These are phyloP conservation scores for Mucor indicus DNA, from an alignment of 371 early-diverging fungal genomes.

Conservation along the genomic window DNA sequence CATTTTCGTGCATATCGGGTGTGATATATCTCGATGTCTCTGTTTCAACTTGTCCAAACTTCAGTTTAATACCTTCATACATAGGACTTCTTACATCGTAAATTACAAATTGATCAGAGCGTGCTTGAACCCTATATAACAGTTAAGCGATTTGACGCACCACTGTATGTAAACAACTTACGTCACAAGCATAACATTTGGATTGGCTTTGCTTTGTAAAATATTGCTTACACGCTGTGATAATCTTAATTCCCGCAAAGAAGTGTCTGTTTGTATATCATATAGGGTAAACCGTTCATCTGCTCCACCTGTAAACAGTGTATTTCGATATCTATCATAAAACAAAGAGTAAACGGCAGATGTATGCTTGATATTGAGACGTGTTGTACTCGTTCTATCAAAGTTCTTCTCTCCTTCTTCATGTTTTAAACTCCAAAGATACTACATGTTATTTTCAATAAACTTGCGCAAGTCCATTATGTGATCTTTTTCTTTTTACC, in stretches of 20 bases:
- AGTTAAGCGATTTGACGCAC: not conserved
- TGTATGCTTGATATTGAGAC: constrained; percentile 25
- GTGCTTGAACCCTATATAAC: constrained; percentile 14
- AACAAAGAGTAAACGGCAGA: constrained; percentile 19
- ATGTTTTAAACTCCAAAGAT: constrained; percentile 18
- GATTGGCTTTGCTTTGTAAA: constrained; percentile 9
- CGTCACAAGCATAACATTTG: constrained; percentile 15
- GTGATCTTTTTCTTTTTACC: constrained; percentile 12
- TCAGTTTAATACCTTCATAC: constrained; percentile 13
- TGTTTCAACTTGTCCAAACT: constrained; percentile 29
- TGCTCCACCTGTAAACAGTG: constrained; percentile 27
- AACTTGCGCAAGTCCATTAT: too few relatives aligned
- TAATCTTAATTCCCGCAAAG: constrained; percentile 1
- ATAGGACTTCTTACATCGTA: constrained; percentile 27
- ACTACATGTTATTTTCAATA: too few relatives aligned
- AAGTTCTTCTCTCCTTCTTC: constrained; percentile 3
- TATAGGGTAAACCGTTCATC: constrained; percentile 23
- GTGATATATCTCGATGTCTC: constrained; percentile 34
- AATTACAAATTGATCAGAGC: constrained; percentile 26
- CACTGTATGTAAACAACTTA: constrained; percentile 3
- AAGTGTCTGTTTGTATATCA: constrained; percentile 15
- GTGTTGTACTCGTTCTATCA: not conserved
- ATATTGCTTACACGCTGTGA: constrained; percentile 8
- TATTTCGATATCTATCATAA: constrained; percentile 18
- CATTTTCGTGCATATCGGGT: constrained; percentile 40